A percentile compares a stretch with the other conserved stretches of the same genome.
These are phyloP conservation scores for Didymella keratinophila DNA, from an alignment of 2,329 filamentous ascomycete species.

Conservation along the genomic window DNA sequence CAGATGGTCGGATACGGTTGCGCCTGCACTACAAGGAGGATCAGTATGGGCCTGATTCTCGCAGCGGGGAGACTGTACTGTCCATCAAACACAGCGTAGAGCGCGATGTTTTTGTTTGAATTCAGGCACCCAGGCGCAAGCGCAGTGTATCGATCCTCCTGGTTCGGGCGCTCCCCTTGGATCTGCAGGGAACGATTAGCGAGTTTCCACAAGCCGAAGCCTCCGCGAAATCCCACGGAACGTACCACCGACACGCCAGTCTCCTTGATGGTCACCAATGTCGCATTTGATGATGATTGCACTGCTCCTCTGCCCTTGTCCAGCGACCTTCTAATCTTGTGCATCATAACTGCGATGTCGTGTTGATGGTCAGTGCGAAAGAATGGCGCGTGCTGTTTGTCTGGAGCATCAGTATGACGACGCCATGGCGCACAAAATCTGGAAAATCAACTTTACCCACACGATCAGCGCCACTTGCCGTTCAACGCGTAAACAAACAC, in stretches of 20 bases:
- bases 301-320: slow-evolving; percentile 12
- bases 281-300: not conserved
- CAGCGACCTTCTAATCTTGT: slow-evolving; percentile 16
- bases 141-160: slow-evolving; percentile 35
- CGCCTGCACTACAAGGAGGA: slow-evolving; percentile 25
- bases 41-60: slow-evolving; percentile 2
- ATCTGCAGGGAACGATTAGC: slow-evolving; percentile 33
- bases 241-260: slow-evolving; percentile 15
- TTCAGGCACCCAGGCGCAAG: slow-evolving; percentile 28
- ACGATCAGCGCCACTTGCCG: slow-evolving; percentile 3
- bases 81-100: slow-evolving; percentile 37
- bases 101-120: slow-evolving; percentile 33
- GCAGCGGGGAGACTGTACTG: slow-evolving; percentile 26
- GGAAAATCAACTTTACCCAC: slow-evolving; percentile 3
- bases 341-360: slow-evolving; percentile 22
- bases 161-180: slow-evolving; percentile 31
- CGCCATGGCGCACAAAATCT: slow-evolving; percentile 29
- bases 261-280: slow-evolving; percentile 8
- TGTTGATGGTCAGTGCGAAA: slow-evolving; percentile 8
- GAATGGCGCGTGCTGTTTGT: not conserved
- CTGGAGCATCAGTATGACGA: slow-evolving; percentile 23
- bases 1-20: slow-evolving; percentile 28
- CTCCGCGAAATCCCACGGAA: slow-evolving; percentile 8
- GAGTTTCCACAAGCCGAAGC: slow-evolving; percentile 13
- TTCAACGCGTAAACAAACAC: not conserved